These are phyloP conservation scores for Yarrowia osloensis DNA, from an alignment of 805 yeast genomes.

Conservation along the genomic window DNA sequence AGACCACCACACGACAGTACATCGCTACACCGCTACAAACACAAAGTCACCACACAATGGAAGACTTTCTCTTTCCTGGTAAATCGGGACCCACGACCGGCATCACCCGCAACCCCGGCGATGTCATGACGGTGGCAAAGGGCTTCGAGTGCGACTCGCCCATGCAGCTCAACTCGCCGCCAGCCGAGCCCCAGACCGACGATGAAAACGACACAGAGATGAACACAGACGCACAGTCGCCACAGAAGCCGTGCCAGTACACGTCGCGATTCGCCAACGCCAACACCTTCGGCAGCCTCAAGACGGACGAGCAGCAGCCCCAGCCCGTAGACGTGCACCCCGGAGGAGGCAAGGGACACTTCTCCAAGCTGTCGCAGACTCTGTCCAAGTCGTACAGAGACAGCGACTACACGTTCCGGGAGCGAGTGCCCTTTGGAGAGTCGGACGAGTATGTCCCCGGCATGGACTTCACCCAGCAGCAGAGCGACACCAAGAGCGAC, in stretches of 20 bases:
- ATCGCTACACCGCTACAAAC: neutral
- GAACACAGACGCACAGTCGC: neutral
- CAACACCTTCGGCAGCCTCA: neutral
- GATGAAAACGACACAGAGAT: conserved; percentile 2
- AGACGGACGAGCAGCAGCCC: neutral
- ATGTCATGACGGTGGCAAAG: conserved; percentile 22
- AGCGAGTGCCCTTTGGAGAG: conserved; percentile 23
- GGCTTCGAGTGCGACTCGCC: conserved; percentile 30
- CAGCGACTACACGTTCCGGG: conserved; percentile 23
- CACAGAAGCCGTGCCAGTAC: conserved; percentile 8
- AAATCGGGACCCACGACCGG: conserved; percentile 12
- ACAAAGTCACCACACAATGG: conserved; percentile 4
- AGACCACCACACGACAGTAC: neutral
- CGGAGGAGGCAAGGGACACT: conserved; percentile 3
- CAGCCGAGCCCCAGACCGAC: conserved; percentile 21
- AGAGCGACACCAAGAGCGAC: conserved; percentile 8
- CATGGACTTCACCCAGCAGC: conserved; percentile 29
- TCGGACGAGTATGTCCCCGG: conserved; percentile 30
- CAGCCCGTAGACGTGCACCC: neutral
- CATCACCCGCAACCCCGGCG: conserved; percentile 15
- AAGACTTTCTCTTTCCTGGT: conserved; percentile 24
- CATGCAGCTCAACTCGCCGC: conserved; percentile 29
- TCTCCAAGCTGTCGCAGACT: conserved; percentile 15
- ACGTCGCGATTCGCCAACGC: conserved; percentile 13
- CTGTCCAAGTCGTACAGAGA: conserved; percentile 27